phyloP scores from a whole-genome alignment of 2,329 filamentous ascomycete genomes.

The Fusarium sp. region DNA sequence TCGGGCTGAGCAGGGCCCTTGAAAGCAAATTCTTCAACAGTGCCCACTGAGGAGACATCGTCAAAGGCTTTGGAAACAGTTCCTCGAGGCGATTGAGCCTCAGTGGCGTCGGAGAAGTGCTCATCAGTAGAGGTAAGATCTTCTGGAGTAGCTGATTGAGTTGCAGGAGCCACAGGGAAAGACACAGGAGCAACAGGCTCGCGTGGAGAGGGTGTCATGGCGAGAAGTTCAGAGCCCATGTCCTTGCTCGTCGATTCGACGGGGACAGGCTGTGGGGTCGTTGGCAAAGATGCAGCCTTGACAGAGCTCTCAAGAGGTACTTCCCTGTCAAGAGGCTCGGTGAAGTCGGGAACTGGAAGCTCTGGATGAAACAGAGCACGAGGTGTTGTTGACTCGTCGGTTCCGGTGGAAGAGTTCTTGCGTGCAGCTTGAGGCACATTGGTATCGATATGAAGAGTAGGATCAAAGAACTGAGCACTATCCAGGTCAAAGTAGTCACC shows the following conservation, averaged over 20 bases:
- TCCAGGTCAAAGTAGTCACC: slow-evolving; percentile 46
- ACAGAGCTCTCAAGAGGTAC: neutral
- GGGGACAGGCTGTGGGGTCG: slow-evolving; percentile 53
- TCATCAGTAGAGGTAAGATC: slow-evolving; percentile 52
- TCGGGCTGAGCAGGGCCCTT: neutral
- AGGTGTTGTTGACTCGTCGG: slow-evolving; percentile 77
- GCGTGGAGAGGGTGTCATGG: slow-evolving; percentile 53
- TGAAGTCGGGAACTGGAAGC: slow-evolving; percentile 34
- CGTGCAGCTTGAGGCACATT: slow-evolving; percentile 46
- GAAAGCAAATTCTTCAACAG: slow-evolving; percentile 7
- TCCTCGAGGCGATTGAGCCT: slow-evolving; percentile 33
- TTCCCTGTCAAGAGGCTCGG: slow-evolving; percentile 1
- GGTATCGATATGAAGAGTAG: slow-evolving; percentile 58
- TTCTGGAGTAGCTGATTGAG: slow-evolving; percentile 44
- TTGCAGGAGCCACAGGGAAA: slow-evolving; percentile 37
- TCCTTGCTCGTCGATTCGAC: slow-evolving; percentile 58
- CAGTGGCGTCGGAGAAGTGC: slow-evolving; percentile 52
- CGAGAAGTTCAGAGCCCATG: slow-evolving; percentile 57
- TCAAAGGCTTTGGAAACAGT: slow-evolving; percentile 5
- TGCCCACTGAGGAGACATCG: neutral
- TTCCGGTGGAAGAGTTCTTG: slow-evolving; percentile 65
- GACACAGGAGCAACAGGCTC: slow-evolving; percentile 44
- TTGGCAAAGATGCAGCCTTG: slow-evolving; percentile 1
- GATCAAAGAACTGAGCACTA: slow-evolving; percentile 30
- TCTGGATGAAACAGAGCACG: slow-evolving; percentile 64